Base-by-base conservation (phyloP, 371 early-diverging fungal species). In the Batrachochytrium dendrobatidis region DNA sequence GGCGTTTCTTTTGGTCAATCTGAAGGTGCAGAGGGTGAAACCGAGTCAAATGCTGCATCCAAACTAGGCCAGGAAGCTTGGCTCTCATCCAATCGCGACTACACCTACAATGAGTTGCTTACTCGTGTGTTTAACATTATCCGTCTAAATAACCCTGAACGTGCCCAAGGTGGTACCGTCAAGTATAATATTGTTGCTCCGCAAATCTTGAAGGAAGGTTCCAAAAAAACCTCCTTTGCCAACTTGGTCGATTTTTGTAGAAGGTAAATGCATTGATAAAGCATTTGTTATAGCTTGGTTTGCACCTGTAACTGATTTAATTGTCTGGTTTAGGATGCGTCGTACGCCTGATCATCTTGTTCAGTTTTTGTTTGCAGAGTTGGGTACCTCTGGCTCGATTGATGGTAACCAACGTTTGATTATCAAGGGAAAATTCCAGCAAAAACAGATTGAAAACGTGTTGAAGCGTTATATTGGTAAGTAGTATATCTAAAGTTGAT, bases 401-500 rank as follows among this genome's bases (percentile, higher is more conserved):
- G 99, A 99, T 72, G 91, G 93, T 60, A 83, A 83, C 50, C 90
- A 92, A 67, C 86, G 95, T 34, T 75, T 99, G 57, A 80, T 98
- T 45, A 94, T 99, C 76, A 94, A 95, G 85, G 99, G 99, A 56
- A 86, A 90, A 58, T 99, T 95, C 89, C 91, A 94, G 75, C 98
- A 94, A 75, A 94, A 94, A 80, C 98, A 99, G 75, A 93, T 99
- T 52, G 99, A 99, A 76, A 94, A 90, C 60, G 92, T 99, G 50
- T 75, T 99, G 61, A 93, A 97, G 74, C 88, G 89, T 54, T 99
- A 99, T 72, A 99, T 99, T 74, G 84, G 85, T 85, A 75, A 39
- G 72, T 56, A 22, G 30, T 24, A 7, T 7, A 28, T 4, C 48
- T 26, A n/a, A n/a, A n/a, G n/a, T n/a, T n/a, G n/a, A n/a, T n/a